Base-by-base conservation (phyloP, 1,139 yeast species). In the Taphrina flavorubra region DNA sequence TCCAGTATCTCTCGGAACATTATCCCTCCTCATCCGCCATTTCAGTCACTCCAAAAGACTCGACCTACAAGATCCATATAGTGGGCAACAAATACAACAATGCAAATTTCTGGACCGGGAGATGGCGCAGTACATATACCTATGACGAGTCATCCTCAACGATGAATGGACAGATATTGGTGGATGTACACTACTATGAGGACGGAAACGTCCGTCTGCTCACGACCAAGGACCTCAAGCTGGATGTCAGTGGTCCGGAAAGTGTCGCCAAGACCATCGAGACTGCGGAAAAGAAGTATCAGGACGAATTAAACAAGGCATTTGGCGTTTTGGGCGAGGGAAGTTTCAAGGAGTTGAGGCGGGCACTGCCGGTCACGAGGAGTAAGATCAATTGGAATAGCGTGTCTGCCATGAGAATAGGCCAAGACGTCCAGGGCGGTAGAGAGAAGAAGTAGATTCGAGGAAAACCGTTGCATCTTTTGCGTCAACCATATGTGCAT, bases 351-450 rank as follows among this genome's bases (percentile, higher is more conserved):
- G 85, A 85, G 71, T 84, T 94, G 74, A 85, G 99, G 79, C 87
- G 99, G 78, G 90, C 91, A 77, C 82, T 94, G 72, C 99, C 99
- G 1, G 88, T 94, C 53, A 92, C 97, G 39, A 84, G 97, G 76
- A 85, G 97, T 16, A 92, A 89, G 78, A 88, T 94, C 76, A 90
- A 91, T 78, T 94, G 99, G 99, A 97, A 97, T 55, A 89, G 86
- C 76, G 90, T 92, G 75, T 96, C 96, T 16, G 89, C 88, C 77
- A 92, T 92, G 80, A 86, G 92, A 75, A 82, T 92, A 66, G 98
- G 98, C 20, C 87, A 89, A 74, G 97, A 91, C 78, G 92, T 89
- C 25, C 67, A 63, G 44, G 61, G 61, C n/a, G 61, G 67, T 44
- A 55, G 67, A 14, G 67, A 63, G 58, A 53, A 57, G 55, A 44